Percentiles rank a stretch among this genome's conserved stretches.
These are phyloP conservation scores for Monosporascus sp. DNA, from an alignment of 2,329 filamentous ascomycete species.

Conservation along the genomic window DNA sequence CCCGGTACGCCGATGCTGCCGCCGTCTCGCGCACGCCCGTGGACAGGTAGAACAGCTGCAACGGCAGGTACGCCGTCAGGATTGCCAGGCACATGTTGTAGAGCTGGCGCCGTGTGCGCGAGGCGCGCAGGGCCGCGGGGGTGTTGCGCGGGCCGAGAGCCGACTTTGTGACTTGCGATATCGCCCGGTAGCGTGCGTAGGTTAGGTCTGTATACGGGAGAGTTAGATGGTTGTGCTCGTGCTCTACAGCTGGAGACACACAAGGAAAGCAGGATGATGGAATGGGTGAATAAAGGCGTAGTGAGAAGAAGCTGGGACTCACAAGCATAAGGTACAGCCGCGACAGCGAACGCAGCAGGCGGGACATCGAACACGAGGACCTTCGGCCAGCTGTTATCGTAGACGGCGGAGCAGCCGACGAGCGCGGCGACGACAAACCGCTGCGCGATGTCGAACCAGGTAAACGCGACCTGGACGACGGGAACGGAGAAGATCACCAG, in stretches of 20 bases:
- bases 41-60: constrained; percentile 36
- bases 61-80: constrained; percentile 44
- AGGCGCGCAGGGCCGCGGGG: constrained; percentile 34
- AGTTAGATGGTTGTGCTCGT: neutral
- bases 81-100: constrained; percentile 51
- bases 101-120: constrained; percentile 45
- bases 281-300: neutral
- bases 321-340: constrained; percentile 44
- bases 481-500: constrained; percentile 51
- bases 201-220: constrained; percentile 29
- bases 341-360: constrained; percentile 35
- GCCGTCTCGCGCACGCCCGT: constrained; percentile 32
- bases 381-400: constrained; percentile 41
- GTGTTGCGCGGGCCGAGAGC: constrained; percentile 34
- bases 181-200: constrained; percentile 41
- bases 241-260: neutral
- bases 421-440: constrained; percentile 46
- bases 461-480: constrained; percentile 41
- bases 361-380: constrained; percentile 44
- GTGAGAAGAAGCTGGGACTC: constrained; percentile 21
- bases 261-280: neutral
- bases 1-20: constrained; percentile 11
- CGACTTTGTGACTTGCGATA: constrained; percentile 35
- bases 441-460: constrained; percentile 40
- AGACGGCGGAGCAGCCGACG: constrained; percentile 42